Base-by-base conservation (phyloP, 176 grass and related monocot genomes). In the Canna indica region DNA sequence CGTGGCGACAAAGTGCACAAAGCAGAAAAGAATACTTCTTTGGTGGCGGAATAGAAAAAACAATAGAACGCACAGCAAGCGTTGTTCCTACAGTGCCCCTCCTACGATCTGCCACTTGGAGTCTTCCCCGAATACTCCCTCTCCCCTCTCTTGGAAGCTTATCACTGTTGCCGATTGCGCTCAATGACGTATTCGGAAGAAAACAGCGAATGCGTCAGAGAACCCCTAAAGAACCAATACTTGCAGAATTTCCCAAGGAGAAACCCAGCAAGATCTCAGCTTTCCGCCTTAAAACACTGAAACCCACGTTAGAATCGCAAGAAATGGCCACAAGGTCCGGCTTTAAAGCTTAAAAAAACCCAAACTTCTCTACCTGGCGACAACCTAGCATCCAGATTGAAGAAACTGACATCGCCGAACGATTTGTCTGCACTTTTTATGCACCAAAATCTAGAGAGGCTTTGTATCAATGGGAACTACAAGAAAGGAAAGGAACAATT, bases 41-140 rank as follows among this genome's bases (percentile, higher is more conserved):
- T 11, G 63, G 32, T 41, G 35, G 63, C 33, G 63, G 33, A 41
- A 66, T 66, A 38, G 33, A 66, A 66, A 65, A 38, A 66, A 20
- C 63, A 41, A 66, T 39, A 41, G 20, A 36, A 38, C 32, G 3
- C 24, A 14, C 63, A 66, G 63, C 35, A 20, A 66, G 63, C 6
- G 35, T 24, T 36, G 33, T 24, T 20, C 31, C 62, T 22, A 22
- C 62, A 9, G 33, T 65, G 33, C 34, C 35, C 18, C 8, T 24
- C 63, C 39, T 32, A 29, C 16, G 22, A 66, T 39, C 63, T 39
- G 35, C 33, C 33, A 66, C 34, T 20, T 66, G 35, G 63, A 66
- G 33, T 66, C 35, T 25, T 39, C 63, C 7, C 63, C 63, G 24
- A 41, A 66, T 34, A 62, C 16, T 7, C 62, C 31, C 25, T 13